These are phyloP conservation scores for Silene conica DNA, from an alignment of 148 eudicot species.

Conservation along the genomic window DNA sequence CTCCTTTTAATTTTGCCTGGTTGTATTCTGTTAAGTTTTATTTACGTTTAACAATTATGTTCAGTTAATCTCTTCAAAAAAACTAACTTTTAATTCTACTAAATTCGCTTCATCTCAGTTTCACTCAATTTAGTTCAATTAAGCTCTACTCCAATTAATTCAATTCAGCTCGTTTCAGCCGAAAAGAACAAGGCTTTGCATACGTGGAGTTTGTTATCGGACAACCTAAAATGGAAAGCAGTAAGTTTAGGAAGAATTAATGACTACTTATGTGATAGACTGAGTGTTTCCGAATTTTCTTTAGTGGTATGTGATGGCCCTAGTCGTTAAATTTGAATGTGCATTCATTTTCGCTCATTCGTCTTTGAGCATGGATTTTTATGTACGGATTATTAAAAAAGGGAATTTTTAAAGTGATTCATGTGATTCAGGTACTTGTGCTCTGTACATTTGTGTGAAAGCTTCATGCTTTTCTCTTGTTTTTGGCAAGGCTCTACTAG, in stretches of 20 bases:
- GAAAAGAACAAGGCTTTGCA: too few relatives aligned
- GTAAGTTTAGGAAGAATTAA: neutral
- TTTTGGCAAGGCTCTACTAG: neutral
- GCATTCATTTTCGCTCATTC: neutral
- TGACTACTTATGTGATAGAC: neutral
- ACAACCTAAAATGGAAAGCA: too few relatives aligned
- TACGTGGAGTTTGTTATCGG: too few relatives aligned
- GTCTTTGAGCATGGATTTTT: neutral
- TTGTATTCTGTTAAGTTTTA: too few relatives aligned
- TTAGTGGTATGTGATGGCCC: neutral
- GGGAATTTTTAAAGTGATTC: neutral
- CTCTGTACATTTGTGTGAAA: neutral
- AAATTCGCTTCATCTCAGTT: too few relatives aligned
- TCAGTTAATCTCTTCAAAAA: too few relatives aligned
- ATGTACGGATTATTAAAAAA: neutral
- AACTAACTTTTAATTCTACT: too few relatives aligned
- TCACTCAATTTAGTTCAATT: too few relatives aligned
- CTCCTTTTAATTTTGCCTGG: too few relatives aligned
- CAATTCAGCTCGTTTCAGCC: too few relatives aligned
- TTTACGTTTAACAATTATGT: too few relatives aligned
- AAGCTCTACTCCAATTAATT: too few relatives aligned
- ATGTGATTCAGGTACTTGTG: neutral
- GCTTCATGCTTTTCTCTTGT: neutral
- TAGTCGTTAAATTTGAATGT: neutral
- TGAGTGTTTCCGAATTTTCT: neutral